These are phyloP conservation scores for Gaillardinia entomophila DNA, from an alignment of 805 yeast species.

Conservation along the genomic window DNA sequence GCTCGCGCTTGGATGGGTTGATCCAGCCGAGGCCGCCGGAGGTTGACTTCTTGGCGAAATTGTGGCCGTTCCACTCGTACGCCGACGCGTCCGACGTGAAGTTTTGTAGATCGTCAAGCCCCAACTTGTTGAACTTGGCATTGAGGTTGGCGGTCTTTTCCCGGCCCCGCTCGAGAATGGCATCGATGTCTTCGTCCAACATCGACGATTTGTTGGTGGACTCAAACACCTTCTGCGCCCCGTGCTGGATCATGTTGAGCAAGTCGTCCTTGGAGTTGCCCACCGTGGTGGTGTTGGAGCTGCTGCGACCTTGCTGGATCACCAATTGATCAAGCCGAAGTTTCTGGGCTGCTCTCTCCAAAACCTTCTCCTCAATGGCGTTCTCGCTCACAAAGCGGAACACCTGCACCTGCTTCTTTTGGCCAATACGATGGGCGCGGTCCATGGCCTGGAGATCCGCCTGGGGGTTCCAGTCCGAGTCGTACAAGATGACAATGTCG, in stretches of 20 bases:
- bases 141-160: slow-evolving; percentile 75
- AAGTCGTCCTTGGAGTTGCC: slow-evolving; percentile 62
- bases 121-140: slow-evolving; percentile 77
- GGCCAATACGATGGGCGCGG: slow-evolving; percentile 85
- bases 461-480: slow-evolving; percentile 87
- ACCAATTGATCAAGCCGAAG: slow-evolving; percentile 75
- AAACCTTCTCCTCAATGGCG: slow-evolving; percentile 77
- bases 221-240: slow-evolving; percentile 85
- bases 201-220: slow-evolving; percentile 21
- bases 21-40: slow-evolving; percentile 51
- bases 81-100: slow-evolving; percentile 85
- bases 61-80: slow-evolving; percentile 95
- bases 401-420: slow-evolving; percentile 76
- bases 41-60: slow-evolving; percentile 54
- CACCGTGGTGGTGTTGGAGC: slow-evolving; percentile 19
- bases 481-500: slow-evolving; percentile 68
- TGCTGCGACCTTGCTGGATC: slow-evolving; percentile 65
- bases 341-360: slow-evolving; percentile 79
- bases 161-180: slow-evolving; percentile 73
- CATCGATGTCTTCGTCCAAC: slow-evolving; percentile 73
- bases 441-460: slow-evolving; percentile 90
- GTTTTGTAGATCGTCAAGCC: slow-evolving; percentile 89
- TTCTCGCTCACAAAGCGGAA: slow-evolving; percentile 74
- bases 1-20: slow-evolving; percentile 68
- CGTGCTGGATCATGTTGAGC: slow-evolving; percentile 76